Evolutionary conservation across 257 asterid species (phyloP).

Genomic region (Plectranthus barbatus): DNA sequence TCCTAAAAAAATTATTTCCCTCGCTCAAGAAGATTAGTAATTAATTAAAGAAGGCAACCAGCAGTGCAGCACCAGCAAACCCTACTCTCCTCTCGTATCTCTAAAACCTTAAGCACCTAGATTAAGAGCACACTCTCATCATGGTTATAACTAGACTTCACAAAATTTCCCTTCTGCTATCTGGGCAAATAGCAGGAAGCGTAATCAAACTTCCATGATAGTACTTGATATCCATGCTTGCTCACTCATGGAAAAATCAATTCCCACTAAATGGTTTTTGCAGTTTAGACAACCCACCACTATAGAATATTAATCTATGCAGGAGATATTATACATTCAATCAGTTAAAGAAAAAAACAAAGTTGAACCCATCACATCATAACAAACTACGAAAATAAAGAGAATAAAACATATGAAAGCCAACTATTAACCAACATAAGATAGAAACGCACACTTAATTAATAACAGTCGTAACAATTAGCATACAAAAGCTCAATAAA

Average conservation of each 20-base stretch:
- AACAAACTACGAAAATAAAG: background rate
- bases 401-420: background rate
- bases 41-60: no score
- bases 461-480: background rate
- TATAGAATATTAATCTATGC: background rate
- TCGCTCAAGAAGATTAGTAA: no score
- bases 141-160: background rate
- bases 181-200: background rate
- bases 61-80: no score
- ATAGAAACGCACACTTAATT: background rate
- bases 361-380: background rate
- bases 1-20: no score
- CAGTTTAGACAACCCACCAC: background rate
- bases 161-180: background rate
- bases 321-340: background rate
- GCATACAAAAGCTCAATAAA: background rate
- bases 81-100: no score
- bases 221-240: background rate
- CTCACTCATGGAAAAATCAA: slow-evolving; percentile 1
- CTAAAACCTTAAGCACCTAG: background rate
- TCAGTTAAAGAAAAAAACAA: background rate
- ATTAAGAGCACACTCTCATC: background rate
- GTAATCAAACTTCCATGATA: background rate
- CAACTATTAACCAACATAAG: background rate
- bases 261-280: background rate